Conservation (phyloP, 1,139 yeast genomes). For the Diutina neorugosa region DNA sequence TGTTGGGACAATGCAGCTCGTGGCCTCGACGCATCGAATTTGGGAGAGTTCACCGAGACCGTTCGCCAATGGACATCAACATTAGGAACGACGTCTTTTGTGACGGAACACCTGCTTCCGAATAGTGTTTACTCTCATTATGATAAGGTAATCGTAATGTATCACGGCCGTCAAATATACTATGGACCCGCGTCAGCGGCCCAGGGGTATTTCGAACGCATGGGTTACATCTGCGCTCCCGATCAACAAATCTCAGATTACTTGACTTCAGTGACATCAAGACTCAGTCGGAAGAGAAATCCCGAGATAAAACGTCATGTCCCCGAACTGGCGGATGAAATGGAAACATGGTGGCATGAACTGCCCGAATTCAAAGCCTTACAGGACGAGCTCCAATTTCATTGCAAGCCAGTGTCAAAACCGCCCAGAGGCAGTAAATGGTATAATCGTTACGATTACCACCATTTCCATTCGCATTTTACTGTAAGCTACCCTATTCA, state of each 20-base stretch:
- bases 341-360: slow-evolving; percentile 51
- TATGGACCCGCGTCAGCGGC: slow-evolving; percentile 47
- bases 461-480: background rate
- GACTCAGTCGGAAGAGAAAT: background rate
- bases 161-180: slow-evolving; percentile 46
- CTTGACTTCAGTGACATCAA: slow-evolving; percentile 48
- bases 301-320: slow-evolving; percentile 10
- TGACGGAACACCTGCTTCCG: slow-evolving; percentile 57
- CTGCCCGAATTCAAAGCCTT: slow-evolving; percentile 36
- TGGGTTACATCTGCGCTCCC: slow-evolving; percentile 51
- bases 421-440: background rate
- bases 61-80: slow-evolving; percentile 11
- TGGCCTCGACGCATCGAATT: slow-evolving; percentile 57
- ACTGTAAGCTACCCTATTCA: background rate
- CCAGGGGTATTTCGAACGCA: slow-evolving; percentile 39
- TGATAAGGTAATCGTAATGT: slow-evolving; percentile 52
- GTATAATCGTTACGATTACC: background rate
- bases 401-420: background rate
- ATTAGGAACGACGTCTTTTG: slow-evolving; percentile 43
- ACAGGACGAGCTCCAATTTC: slow-evolving; percentile 24
- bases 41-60: background rate
- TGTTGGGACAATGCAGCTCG: slow-evolving; percentile 70
- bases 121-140: slow-evolving; percentile 50
- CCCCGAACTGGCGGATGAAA: slow-evolving; percentile 61
- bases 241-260: slow-evolving; percentile 59